These are phyloP conservation scores for Ogataea paraovalis DNA, from an alignment of 805 yeast species.

Conservation along the genomic window DNA sequence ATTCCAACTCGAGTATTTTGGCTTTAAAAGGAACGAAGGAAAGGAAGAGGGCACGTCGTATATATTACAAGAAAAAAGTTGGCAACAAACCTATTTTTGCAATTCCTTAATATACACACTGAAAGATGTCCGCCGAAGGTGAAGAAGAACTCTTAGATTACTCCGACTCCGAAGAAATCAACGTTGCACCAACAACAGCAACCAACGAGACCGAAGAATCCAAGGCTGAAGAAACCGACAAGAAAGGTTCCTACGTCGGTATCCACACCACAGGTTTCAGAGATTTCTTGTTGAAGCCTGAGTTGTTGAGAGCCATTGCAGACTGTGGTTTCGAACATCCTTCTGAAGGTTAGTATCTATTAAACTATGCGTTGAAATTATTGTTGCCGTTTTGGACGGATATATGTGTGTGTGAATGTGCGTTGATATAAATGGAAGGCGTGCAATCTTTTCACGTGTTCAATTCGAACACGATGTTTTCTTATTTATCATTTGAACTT, in stretches of 20 bases:
- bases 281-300: conserved; percentile 95
- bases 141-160: conserved; percentile 99
- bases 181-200: conserved; percentile 57
- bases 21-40: too few species aligned
- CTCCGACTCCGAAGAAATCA: conserved; percentile 96
- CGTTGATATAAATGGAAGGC: too few species aligned
- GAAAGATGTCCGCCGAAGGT: conserved; percentile 83
- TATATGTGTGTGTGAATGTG: too few species aligned
- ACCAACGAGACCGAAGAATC: conserved; percentile 39
- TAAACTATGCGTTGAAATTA: background rate
- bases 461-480: too few species aligned
- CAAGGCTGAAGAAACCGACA: conserved; percentile 60
- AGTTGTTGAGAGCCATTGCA: conserved; percentile 92
- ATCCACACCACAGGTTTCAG: conserved; percentile 98
- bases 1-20: background rate
- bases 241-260: conserved; percentile 97
- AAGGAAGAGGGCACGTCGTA: too few species aligned
- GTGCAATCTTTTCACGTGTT: too few species aligned
- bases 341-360: conserved; percentile 85
- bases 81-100: background rate
- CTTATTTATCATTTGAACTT: too few species aligned
- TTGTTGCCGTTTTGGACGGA: too few species aligned
- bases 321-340: conserved; percentile 99
- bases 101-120: background rate
- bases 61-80: too few species aligned